These are phyloP conservation scores for Aphanomyces invadans DNA, from an alignment of 352 stramenopile genomes.

Conservation along the genomic window DNA sequence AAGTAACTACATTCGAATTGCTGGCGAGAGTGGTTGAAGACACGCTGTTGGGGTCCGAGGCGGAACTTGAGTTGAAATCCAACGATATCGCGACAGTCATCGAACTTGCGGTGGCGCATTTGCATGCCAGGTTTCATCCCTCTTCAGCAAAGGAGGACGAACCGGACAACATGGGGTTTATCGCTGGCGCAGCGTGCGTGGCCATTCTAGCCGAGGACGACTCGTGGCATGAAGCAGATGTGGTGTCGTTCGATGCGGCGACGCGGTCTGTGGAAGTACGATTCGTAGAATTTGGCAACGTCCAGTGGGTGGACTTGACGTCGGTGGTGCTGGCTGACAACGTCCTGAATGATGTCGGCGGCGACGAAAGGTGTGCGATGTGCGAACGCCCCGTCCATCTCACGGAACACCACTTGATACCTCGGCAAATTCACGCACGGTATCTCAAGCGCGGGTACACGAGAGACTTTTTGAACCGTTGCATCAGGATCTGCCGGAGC, in stretches of 20 bases:
- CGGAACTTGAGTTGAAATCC: not conserved
- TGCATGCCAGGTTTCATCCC: slow-evolving; percentile 4
- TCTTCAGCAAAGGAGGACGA: no score
- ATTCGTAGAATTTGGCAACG: slow-evolving; percentile 76
- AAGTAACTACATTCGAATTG: not conserved
- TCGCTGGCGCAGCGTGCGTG: slow-evolving; percentile 33
- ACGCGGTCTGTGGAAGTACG: slow-evolving; percentile 49
- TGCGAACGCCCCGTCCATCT: slow-evolving; percentile 89
- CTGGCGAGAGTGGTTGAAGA: slow-evolving; percentile 6
- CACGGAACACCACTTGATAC: slow-evolving; percentile 90
- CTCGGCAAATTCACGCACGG: slow-evolving; percentile 66
- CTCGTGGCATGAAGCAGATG: slow-evolving; percentile 60
- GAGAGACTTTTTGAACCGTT: slow-evolving; percentile 71
- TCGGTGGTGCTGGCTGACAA: slow-evolving; percentile 69
- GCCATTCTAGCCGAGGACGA: slow-evolving; percentile 61
- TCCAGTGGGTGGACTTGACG: slow-evolving; percentile 42
- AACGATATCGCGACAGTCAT: not conserved
- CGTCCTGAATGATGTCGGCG: slow-evolving; percentile 45
- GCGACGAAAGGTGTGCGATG: slow-evolving; percentile 74
- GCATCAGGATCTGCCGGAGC: slow-evolving; percentile 86
- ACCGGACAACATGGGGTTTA: not conserved
- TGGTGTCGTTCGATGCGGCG: slow-evolving; percentile 35
- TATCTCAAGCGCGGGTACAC: slow-evolving; percentile 77
- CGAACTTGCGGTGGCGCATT: not conserved
- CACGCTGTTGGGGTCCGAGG: slow-evolving; percentile 8